These are phyloP conservation scores for Backusella psychrophila DNA, from an alignment of 192 early-diverging fungal genomes.

Conservation along the genomic window DNA sequence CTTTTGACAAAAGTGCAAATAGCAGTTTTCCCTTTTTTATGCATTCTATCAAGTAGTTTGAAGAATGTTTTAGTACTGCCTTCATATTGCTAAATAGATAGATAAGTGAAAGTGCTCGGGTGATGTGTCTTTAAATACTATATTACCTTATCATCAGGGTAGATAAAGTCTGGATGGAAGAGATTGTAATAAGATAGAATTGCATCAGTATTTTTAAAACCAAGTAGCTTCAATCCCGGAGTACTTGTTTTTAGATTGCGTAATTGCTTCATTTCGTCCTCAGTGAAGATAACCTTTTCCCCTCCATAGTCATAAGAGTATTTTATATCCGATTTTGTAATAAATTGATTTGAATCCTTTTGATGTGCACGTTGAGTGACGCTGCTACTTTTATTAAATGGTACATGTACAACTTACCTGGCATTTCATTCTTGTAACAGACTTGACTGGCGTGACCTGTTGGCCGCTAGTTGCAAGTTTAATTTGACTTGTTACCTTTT, in stretches of 20 bases:
- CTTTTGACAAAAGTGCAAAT: slow-evolving; percentile 66
- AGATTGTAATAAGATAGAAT: slow-evolving; percentile 62
- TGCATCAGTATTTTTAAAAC: slow-evolving; percentile 59
- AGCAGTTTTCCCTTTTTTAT: slow-evolving; percentile 57
- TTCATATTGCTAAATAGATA: slow-evolving; percentile 43
- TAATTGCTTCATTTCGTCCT: slow-evolving; percentile 63
- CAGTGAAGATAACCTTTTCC: slow-evolving; percentile 65
- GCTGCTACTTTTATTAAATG: background rate
- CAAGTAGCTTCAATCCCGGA: slow-evolving; percentile 58
- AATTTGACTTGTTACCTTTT: slow-evolving; percentile 41
- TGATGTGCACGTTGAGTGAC: background rate
- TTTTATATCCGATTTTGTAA: slow-evolving; percentile 60
- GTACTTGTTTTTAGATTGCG: slow-evolving; percentile 52
- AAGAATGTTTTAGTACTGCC: slow-evolving; percentile 75
- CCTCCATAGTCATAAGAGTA: slow-evolving; percentile 71
- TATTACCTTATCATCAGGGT: slow-evolving; percentile 71
- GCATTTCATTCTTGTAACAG: slow-evolving; percentile 61
- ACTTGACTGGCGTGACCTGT: slow-evolving; percentile 52
- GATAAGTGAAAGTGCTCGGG: background rate
- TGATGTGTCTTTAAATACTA: background rate
- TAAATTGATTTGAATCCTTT: slow-evolving; percentile 49
- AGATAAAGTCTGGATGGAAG: slow-evolving; percentile 64
- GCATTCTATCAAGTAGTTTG: slow-evolving; percentile 58
- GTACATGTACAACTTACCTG: slow-evolving; percentile 40
- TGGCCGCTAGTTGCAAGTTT: slow-evolving; percentile 49